A percentile compares a stretch with the other conserved stretches of the same genome.
Evolutionary conservation across 441 rosid genomes (phyloP).

Genomic region (Erysimum pusillum): DNA sequence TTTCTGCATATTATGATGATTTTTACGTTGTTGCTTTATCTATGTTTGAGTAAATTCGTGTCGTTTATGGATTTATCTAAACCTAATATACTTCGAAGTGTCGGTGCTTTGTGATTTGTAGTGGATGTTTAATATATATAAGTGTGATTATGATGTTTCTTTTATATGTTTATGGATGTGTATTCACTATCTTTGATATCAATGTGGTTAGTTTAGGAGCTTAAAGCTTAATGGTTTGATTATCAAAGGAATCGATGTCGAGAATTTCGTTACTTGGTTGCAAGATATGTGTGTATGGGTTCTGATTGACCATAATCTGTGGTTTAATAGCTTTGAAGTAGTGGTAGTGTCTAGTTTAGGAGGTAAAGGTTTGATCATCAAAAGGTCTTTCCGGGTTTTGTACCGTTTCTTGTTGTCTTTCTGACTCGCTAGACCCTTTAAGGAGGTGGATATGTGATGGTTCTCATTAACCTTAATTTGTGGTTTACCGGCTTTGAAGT

Average conservation of each 20-base stretch:
- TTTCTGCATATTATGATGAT: constrained; percentile 21
- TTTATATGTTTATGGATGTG: not conserved
- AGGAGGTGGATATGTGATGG: not conserved
- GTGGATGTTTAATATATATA: constrained; percentile 21
- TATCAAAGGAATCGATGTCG: too few species aligned
- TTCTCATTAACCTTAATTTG: not conserved
- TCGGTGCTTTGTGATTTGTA: constrained; percentile 26
- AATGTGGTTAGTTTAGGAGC: not conserved
- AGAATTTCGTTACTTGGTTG: not conserved
- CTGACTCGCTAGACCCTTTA: not conserved
- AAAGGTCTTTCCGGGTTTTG: not conserved
- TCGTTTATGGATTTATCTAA: constrained; percentile 33
- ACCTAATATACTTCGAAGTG: constrained; percentile 29
- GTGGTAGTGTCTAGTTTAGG: not conserved
- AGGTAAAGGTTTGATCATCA: not conserved
- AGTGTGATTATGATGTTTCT: constrained; percentile 19
- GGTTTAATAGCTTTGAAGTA: not conserved
- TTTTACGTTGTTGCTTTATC: not conserved
- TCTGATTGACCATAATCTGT: not conserved
- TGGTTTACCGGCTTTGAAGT: not conserved
- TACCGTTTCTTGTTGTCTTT: not conserved
- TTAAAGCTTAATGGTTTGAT: too few species aligned
- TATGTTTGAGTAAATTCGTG: not conserved
- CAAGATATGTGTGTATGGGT: not conserved
- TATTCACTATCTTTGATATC: constrained; percentile 3